phyloP scores from a whole-genome alignment of 2,329 filamentous ascomycete species.

The Fusarium irregulare region DNA sequence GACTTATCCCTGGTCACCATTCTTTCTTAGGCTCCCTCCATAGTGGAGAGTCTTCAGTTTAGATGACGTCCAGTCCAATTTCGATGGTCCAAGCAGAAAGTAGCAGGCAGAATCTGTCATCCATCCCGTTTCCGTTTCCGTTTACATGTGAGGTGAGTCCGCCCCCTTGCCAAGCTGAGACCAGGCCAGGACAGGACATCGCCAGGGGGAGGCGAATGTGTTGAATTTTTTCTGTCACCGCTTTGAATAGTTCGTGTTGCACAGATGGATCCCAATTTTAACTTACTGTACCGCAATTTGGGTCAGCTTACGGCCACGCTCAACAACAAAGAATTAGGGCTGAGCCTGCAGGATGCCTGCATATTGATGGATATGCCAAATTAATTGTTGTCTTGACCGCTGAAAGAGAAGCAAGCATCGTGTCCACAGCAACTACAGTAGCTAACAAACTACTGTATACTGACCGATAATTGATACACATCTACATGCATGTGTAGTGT shows the following conservation, averaged over 20 bases:
- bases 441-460: not conserved
- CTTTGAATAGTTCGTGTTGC: conserved; percentile 16
- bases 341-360: conserved; percentile 18
- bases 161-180: conserved; percentile 31
- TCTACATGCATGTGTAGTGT: not conserved
- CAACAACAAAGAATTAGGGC: conserved; percentile 33
- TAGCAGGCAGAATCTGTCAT: conserved; percentile 15
- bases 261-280: conserved; percentile 35
- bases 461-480: conserved; percentile 13
- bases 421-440: conserved; percentile 7
- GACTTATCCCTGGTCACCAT: conserved; percentile 14
- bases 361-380: not conserved
- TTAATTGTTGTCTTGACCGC: conserved; percentile 38
- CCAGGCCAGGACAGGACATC: not conserved
- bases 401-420: conserved; percentile 34
- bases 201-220: conserved; percentile 24
- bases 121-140: not conserved
- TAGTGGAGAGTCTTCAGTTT: conserved; percentile 38
- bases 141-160: conserved; percentile 16
- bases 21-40: conserved; percentile 22
- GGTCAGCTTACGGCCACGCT: conserved; percentile 35
- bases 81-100: conserved; percentile 38
- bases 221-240: conserved; percentile 19
- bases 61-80: conserved; percentile 48
- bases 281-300: not conserved